Conservation (phyloP, 345 rosid genomes). For the Populus simonii region DNA sequence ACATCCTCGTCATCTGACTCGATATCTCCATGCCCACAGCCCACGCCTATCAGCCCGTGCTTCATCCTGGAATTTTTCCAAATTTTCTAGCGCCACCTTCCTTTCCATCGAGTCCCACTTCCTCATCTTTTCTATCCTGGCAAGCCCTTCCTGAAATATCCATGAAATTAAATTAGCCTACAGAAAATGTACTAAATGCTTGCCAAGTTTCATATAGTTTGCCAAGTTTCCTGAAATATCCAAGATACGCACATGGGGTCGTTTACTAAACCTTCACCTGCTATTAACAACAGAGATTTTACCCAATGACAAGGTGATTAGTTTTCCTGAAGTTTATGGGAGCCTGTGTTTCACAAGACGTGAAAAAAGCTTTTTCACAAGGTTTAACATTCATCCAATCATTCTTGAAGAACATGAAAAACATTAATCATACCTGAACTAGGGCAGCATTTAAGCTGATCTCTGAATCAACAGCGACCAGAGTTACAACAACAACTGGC, state of each 20-base stretch:
- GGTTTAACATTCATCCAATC: neutral
- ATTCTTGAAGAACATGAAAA: neutral
- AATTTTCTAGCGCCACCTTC: conserved; percentile 54
- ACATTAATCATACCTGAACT: conserved; percentile 62
- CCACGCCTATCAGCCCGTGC: conserved; percentile 68
- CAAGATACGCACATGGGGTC: no score
- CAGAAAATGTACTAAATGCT: neutral
- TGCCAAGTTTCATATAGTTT: no score
- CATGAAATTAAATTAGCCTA: neutral
- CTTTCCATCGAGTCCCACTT: conserved; percentile 74
- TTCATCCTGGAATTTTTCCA: conserved; percentile 78
- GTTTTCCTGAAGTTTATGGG: neutral
- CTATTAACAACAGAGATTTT: neutral
- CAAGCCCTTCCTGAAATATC: conserved; percentile 81
- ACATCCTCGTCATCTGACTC: conserved; percentile 92
- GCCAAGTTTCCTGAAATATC: neutral
- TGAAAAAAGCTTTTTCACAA: neutral
- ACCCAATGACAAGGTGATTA: neutral
- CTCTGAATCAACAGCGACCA: conserved; percentile 70
- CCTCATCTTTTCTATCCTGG: conserved; percentile 81
- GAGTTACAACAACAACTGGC: conserved; percentile 59
- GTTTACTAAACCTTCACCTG: neutral
- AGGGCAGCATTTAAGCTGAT: conserved; percentile 77
- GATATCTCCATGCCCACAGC: conserved; percentile 94
- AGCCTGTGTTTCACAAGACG: neutral